Evolutionary conservation across 2,329 filamentous ascomycete genomes (phyloP).

Genomic region (Sodiomyces alkalinus): DNA sequence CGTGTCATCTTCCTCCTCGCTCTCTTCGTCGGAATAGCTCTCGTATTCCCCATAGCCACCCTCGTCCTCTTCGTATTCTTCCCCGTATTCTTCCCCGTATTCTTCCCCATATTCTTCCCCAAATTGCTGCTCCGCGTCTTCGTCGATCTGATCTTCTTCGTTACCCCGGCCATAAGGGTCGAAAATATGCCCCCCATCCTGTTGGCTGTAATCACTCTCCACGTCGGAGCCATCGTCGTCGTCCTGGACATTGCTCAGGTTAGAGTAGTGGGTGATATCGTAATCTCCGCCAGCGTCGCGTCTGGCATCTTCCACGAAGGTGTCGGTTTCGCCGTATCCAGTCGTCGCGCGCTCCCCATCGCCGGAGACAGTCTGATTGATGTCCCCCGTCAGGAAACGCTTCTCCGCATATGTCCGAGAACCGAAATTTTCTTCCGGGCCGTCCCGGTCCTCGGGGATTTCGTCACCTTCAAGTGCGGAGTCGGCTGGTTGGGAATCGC

Average conservation of each 20-base stretch:
- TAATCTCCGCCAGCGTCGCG: constrained; percentile 7
- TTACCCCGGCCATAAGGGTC: constrained; percentile 3
- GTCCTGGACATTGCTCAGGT: constrained; percentile 9
- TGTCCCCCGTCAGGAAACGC: not conserved
- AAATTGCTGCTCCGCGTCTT: constrained; percentile 3
- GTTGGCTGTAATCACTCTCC: constrained; percentile 7
- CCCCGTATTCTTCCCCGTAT: constrained; percentile 8
- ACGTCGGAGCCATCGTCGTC: constrained; percentile 7
- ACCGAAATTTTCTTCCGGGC: constrained; percentile 1
- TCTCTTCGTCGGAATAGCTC: constrained; percentile 8
- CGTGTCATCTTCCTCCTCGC: constrained; percentile 5
- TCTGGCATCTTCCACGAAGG: too few relatives aligned
- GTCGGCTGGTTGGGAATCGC: not conserved
- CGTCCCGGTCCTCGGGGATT: constrained; percentile 3
- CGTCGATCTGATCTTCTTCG: constrained; percentile 6
- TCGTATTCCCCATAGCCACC: constrained; percentile 6
- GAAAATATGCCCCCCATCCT: constrained; percentile 4
- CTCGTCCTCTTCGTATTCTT: constrained; percentile 6
- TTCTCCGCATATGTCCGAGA: constrained; percentile 4
- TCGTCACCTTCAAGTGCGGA: constrained; percentile 3
- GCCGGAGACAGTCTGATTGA: too few relatives aligned
- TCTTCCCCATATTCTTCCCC: constrained; percentile 4
- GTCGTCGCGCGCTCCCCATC: constrained; percentile 6
- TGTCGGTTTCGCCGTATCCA: constrained; percentile 4
- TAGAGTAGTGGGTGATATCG: constrained; percentile 8